phyloP scores from a whole-genome alignment of 1,284 basidiomycete species.

The Porogramme epimiltina region DNA sequence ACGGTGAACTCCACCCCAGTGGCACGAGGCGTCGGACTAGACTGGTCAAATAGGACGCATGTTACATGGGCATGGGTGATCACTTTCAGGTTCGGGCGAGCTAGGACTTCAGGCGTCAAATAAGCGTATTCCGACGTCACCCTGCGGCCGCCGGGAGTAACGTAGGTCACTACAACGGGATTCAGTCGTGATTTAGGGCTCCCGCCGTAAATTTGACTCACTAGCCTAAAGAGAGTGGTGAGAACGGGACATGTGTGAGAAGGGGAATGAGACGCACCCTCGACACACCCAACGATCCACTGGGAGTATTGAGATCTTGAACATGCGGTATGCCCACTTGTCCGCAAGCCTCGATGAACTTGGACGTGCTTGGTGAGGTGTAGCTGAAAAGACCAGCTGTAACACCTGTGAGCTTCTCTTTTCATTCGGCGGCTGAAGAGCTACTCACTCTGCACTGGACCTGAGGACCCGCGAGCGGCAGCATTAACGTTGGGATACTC shows the following conservation, averaged over 20 bases:
- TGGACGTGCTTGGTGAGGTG: constrained; percentile 36
- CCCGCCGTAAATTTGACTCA: background rate
- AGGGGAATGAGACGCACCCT: constrained; percentile 41
- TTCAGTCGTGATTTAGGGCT: background rate
- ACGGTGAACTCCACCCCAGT: constrained; percentile 62
- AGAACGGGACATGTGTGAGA: background rate
- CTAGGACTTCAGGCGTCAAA: constrained; percentile 60
- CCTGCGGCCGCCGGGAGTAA: constrained; percentile 49
- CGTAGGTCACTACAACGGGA: constrained; percentile 57
- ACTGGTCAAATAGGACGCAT: constrained; percentile 58
- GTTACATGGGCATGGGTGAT: constrained; percentile 54
- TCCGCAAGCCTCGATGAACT: constrained; percentile 51
- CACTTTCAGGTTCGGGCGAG: constrained; percentile 63
- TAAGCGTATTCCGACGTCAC: constrained; percentile 68
- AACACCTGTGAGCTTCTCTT: background rate
- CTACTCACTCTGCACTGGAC: constrained; percentile 47
- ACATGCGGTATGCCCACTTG: constrained; percentile 49
- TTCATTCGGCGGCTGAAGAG: background rate
- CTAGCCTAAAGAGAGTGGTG: constrained; percentile 5
- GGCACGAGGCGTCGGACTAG: constrained; percentile 43
- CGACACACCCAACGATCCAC: constrained; percentile 51
- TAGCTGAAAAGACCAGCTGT: constrained; percentile 34
- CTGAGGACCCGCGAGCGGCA: constrained; percentile 45
- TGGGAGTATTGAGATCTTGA: constrained; percentile 52
- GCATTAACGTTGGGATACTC: constrained; percentile 49